Percentiles rank a stretch among this genome's conserved stretches.
These are phyloP conservation scores for Venturia effusa DNA, from an alignment of 2,329 filamentous ascomycete species.

Conservation along the genomic window DNA sequence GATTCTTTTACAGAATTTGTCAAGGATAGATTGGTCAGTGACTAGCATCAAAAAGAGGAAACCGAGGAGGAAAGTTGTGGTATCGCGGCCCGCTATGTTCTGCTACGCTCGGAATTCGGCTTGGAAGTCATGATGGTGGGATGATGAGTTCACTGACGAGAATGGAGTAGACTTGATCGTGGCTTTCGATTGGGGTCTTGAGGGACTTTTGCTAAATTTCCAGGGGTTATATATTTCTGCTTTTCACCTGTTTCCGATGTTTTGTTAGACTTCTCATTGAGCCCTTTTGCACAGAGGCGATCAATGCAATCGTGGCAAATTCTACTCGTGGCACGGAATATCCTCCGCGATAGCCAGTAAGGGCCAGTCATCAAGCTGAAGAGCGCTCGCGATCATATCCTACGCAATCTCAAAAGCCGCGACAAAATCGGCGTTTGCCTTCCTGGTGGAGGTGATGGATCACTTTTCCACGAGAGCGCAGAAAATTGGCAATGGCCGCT, in stretches of 20 bases:
- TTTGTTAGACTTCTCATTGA: slow-evolving; percentile 25
- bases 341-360: slow-evolving; percentile 10
- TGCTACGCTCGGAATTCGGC: neutral
- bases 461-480: slow-evolving; percentile 9
- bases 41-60: slow-evolving; percentile 26
- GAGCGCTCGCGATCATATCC: slow-evolving; percentile 2
- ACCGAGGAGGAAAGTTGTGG: slow-evolving; percentile 41
- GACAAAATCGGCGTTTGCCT: slow-evolving; percentile 6
- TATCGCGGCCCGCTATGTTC: slow-evolving; percentile 37
- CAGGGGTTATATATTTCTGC: slow-evolving; percentile 36
- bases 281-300: slow-evolving; percentile 35
- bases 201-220: slow-evolving; percentile 36
- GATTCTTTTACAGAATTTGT: slow-evolving; percentile 8
- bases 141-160: slow-evolving; percentile 23
- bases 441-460: slow-evolving; percentile 18
- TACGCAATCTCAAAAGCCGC: slow-evolving; percentile 9
- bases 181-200: slow-evolving; percentile 36
- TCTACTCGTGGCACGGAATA: slow-evolving; percentile 14
- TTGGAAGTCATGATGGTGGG: neutral
- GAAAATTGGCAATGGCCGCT: slow-evolving; percentile 16
- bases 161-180: slow-evolving; percentile 40
- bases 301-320: slow-evolving; percentile 39
- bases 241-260: slow-evolving; percentile 19
- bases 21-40: neutral
- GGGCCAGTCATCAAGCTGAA: slow-evolving; percentile 3